Base-by-base conservation (phyloP, 2,329 filamentous ascomycete genomes). In the Phoma herbarum region DNA sequence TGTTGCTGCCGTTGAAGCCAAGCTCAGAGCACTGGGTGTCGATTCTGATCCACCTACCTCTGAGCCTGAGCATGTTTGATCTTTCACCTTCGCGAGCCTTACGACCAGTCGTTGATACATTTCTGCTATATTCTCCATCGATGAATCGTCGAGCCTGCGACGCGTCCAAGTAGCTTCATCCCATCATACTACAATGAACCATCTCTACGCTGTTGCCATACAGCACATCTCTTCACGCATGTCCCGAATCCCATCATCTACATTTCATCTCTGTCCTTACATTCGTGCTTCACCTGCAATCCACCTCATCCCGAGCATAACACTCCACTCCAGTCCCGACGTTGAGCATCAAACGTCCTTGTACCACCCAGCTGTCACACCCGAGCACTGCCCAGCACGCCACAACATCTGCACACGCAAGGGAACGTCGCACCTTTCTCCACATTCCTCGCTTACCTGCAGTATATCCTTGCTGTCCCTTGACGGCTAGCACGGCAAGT, bases 1-100 rank as follows among this genome's bases (percentile, higher is more conserved):
- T 6, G 67, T 90, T 52, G 82, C 81, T 68, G 81, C 79, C 46
- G 78, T 90, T 20, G 83, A 88, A 65, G 82, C 79, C 49, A 87
- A 84, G 61, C 75, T 90, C 22, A 61, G 64, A 56, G 71, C 70
- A 2, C 64, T 76, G 7, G 62, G 64, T 8, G 66, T 75, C 18
- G 70, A 71, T 29, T 66, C 65, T 47, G 73, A 70, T 48, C 60
- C 57, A 9, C 57, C 52, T 4, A 61, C 63, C n/a, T 63, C 66
- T 20, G 66, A 58, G 31, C 49, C 60, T 16, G 63, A 67, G 52
- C 62, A 60, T 43, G 57, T 47, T 18, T 68, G 35, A 65, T 23
- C 31, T 6, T 23, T 43, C 14, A 1, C 11, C 16, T 48, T 7
- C 18, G 26, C 35, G 23, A 45, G 26, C 41, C 31, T 51, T 18